A percentile compares a stretch with the other conserved stretches of the same genome.
phyloP scores from a whole-genome alignment of 805 yeast genomes.

The Maudiozyma serrabonitensis region DNA sequence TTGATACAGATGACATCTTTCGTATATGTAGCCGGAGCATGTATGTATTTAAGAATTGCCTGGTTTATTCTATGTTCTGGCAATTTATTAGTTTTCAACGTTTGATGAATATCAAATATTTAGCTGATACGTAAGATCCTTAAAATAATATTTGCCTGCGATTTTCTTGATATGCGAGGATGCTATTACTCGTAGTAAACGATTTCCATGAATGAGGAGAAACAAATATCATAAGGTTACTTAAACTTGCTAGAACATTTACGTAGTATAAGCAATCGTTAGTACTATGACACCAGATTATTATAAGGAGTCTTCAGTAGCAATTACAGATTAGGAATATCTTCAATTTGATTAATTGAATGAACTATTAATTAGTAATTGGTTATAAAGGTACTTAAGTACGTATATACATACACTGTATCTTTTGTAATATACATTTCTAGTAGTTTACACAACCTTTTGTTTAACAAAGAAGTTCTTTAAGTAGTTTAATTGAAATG shows the following conservation, averaged over 20 bases:
- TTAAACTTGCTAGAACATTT: too few species aligned
- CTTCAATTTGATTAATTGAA: too few species aligned
- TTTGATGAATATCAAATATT: too few species aligned
- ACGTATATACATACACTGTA: background rate
- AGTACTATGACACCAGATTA: too few species aligned
- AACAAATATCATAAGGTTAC: too few species aligned
- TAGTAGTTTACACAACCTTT: conserved; percentile 49
- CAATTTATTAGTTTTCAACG: too few species aligned
- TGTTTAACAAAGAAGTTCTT: conserved; percentile 80
- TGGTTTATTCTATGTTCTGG: background rate
- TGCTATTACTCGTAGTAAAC: background rate
- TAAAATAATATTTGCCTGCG: too few species aligned
- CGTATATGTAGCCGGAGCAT: conserved; percentile 25
- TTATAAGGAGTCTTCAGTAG: too few species aligned
- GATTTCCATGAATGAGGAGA: too few species aligned
- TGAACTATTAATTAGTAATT: background rate
- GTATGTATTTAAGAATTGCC: background rate
- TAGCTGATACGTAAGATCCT: background rate
- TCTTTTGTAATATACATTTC: background rate
- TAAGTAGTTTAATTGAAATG: conserved; percentile 67
- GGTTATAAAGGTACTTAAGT: background rate
- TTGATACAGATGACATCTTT: conserved; percentile 12
- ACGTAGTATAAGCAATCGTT: too few species aligned
- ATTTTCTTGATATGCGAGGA: background rate
- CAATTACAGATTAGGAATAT: too few species aligned